Conservation (phyloP, 2,329 filamentous ascomycete species). For the Fusarium poae region DNA sequence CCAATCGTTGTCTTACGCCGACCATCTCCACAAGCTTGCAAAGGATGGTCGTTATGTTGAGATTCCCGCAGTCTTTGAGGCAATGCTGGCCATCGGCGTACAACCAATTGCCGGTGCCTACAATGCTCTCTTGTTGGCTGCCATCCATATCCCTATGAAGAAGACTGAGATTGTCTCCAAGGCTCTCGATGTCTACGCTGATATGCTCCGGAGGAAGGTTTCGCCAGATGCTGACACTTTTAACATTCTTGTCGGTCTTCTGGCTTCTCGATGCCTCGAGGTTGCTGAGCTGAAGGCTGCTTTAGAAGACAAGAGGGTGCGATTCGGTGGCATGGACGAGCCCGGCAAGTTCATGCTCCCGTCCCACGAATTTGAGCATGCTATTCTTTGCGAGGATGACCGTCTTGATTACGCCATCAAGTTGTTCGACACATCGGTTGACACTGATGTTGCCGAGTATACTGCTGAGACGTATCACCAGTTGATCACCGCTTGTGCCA, state of each 20-base stretch:
- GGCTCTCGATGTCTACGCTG: constrained; percentile 92
- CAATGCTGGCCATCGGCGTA: constrained; percentile 85
- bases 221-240: constrained; percentile 87
- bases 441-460: constrained; percentile 73
- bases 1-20: constrained; percentile 78
- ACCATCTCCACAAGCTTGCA: constrained; percentile 81
- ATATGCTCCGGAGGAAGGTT: constrained; percentile 91
- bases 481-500: constrained; percentile 88
- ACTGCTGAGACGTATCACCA: constrained; percentile 86
- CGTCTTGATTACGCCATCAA: constrained; percentile 87
- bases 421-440: constrained; percentile 82
- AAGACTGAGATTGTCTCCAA: constrained; percentile 89
- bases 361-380: constrained; percentile 88
- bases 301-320: constrained; percentile 83
- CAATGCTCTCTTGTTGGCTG: constrained; percentile 88
- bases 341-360: constrained; percentile 88
- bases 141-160: constrained; percentile 83
- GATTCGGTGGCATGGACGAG: constrained; percentile 88
- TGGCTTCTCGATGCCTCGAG: constrained; percentile 85
- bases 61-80: constrained; percentile 91
- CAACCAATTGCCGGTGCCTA: constrained; percentile 88
- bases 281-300: constrained; percentile 77
- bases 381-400: constrained; percentile 88
- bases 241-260: constrained; percentile 84
- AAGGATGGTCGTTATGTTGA: constrained; percentile 81